phyloP scores from a whole-genome alignment of 1,284 basidiomycete genomes.

The Golubevia pallescens region DNA sequence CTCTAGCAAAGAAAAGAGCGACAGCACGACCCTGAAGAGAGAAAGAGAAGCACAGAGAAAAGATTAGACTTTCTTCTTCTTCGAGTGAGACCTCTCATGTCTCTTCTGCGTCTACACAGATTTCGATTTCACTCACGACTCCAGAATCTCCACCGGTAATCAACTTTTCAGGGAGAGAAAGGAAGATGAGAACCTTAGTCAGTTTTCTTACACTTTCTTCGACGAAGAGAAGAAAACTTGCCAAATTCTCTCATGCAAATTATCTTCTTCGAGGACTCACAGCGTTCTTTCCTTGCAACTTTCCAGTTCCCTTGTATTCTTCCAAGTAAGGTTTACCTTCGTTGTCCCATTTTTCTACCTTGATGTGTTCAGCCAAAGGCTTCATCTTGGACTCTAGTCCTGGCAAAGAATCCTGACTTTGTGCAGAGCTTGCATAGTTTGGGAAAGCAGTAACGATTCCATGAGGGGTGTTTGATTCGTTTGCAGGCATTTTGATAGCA shows the following conservation, averaged over 20 bases:
- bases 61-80: not conserved
- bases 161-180: too few species aligned
- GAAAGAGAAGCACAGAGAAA: not conserved
- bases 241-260: too few species aligned
- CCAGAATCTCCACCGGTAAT: too few species aligned
- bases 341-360: slow-evolving; percentile 71
- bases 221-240: too few species aligned
- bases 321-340: slow-evolving; percentile 71
- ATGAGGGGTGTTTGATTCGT: slow-evolving; percentile 4
- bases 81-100: too few species aligned
- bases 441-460: slow-evolving; percentile 40
- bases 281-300: slow-evolving; percentile 41
- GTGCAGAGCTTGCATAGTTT: slow-evolving; percentile 36
- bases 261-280: too few species aligned
- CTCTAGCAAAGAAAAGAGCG: slow-evolving; percentile 72
- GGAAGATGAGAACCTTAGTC: too few species aligned
- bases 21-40: slow-evolving; percentile 66
- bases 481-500: too few species aligned
- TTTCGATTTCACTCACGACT: too few species aligned
- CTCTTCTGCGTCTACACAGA: too few species aligned
- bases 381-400: slow-evolving; percentile 44
- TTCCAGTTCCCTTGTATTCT: slow-evolving; percentile 66
- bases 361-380: slow-evolving; percentile 69
- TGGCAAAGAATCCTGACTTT: slow-evolving; percentile 30
- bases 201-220: too few species aligned